Base-by-base conservation (phyloP, 306 rosid species). In the Gynostemma pentaphyllum region DNA sequence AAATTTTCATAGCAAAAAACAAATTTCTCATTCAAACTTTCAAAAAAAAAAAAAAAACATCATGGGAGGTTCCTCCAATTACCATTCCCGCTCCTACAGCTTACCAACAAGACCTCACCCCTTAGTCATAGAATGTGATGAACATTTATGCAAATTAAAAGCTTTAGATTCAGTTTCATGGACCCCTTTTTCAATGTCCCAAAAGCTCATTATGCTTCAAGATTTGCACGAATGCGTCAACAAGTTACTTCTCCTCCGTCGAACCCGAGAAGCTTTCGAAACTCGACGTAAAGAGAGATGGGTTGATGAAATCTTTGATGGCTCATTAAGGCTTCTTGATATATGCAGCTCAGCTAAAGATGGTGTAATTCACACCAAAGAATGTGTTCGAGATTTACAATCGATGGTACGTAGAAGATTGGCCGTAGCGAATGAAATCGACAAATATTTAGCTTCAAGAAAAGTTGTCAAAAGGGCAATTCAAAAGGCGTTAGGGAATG, bases 91-190 rank as follows among this genome's bases (percentile, higher is more conserved):
- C 8, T 71, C 70, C 3, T 60, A 71, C 54, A 76, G 73, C 67
- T 48, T 76, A 9, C 70, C 73, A 15, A 42, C 76, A 14, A 48
- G 41, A 49, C 64, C 76, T 24, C 76, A 71, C 50, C 76, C 68
- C 2, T 18, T 71, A 4, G 50, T 71, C 1, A 9, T 59, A 5
- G 67, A 67, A 47, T 67, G 64, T 23, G 70, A 76, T 12, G 74
- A 67, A 56, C 70, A 60, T 12, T 44, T 76, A 19, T 50, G 68
- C 56, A 42, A 51, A 21, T 45, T 76, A 1, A 66, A 45, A 22
- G 53, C 37, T 5, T 18, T 55, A 7, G 64, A 45, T 3, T 14
- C 55, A 27, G 32, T 57, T 12, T 68, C 70, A 7, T 22, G 63
- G 51, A 60, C 68, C 21, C 30, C 65, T 10, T 0, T n/a, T 4